Evolutionary conservation across 345 rosid genomes (phyloP), one percentile per base, ranked within the genome.

Genomic region (Psidium guajava): DNA sequence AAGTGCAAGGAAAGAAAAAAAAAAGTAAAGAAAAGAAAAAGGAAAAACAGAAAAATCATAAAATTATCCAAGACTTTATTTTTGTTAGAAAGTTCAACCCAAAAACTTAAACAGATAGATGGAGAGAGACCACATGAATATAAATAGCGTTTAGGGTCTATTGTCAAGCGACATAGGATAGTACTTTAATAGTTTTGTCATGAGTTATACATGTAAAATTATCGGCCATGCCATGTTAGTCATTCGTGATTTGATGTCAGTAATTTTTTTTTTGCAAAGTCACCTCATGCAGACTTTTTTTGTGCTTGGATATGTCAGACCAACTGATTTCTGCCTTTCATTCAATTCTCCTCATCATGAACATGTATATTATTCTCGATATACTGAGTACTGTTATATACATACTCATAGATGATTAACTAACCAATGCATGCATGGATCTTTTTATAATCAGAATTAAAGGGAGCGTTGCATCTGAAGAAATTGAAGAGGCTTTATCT

Each of bases 191-290:
- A 36, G 36, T 36, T 36, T 36, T 36, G n/a, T 57, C 5, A 57
- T 24, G 3, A 57, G 25, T 57, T 57, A 1, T 24, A 25, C 1
- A 25, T 11, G 6, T 25, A 0, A 56, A 0, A 57, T 57, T 6
- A 0, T 2, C 3, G 1, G 0, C 5, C 3, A 0, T 57, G 7
- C 5, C 15, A 25, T 3, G 15, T 57, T 25, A 12, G 7, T 2
- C n/a, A 11, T 25, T 57, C 14, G n/a, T 57, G 1, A 57, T 11
- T 0, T 3, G 12, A 25, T 4, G 12, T 57, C 28, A 57, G 7
- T 28, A 57, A 57, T 57, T 57, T 57, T 49, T 49, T 14, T 8
- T 58, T 58, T 58, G 25, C 64, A 25, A 25, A 25, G 32, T 12
- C 64, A 58, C 16, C 1, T 5, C 3, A 25, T 0, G 1, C 1